Conservation (phyloP, 1,139 yeast species). For the Pichia sp. region DNA sequence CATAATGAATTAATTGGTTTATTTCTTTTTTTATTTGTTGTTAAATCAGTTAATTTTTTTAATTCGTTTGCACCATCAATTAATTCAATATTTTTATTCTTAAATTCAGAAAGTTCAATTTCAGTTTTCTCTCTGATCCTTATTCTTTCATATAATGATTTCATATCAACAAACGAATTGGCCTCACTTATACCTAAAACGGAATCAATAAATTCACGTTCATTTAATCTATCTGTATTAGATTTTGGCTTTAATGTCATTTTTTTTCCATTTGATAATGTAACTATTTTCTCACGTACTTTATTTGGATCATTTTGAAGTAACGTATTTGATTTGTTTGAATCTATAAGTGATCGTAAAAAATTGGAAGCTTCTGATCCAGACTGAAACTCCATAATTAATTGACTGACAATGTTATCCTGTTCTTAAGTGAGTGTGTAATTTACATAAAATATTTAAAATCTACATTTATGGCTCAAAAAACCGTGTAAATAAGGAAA, state of each 20-base stretch:
- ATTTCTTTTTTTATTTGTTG: constrained; percentile 6
- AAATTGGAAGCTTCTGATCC: neutral
- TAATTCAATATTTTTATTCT: neutral
- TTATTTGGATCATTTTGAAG: neutral
- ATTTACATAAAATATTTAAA: too few relatives aligned
- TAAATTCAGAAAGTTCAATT: constrained; percentile 3
- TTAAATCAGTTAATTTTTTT: constrained; percentile 7
- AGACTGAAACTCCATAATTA: neutral
- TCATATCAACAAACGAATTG: constrained; percentile 7
- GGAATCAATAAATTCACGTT: neutral
- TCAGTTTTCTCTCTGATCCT: constrained; percentile 4
- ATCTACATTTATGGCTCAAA: too few relatives aligned
- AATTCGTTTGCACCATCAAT: constrained; percentile 5
- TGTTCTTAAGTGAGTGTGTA: too few relatives aligned
- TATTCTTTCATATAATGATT: constrained; percentile 8
- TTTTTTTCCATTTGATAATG: constrained; percentile 11
- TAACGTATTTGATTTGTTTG: neutral
- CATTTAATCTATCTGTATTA: neutral
- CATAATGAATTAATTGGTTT: constrained; percentile 34
- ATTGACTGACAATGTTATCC: neutral
- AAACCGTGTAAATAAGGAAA: too few relatives aligned
- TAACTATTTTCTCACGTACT: constrained; percentile 4
- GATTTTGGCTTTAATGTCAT: constrained; percentile 9
- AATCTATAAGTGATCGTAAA: neutral
- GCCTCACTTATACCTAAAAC: neutral